Conservation (phyloP, 805 yeast genomes). For the Citeromyces matritensis region DNA sequence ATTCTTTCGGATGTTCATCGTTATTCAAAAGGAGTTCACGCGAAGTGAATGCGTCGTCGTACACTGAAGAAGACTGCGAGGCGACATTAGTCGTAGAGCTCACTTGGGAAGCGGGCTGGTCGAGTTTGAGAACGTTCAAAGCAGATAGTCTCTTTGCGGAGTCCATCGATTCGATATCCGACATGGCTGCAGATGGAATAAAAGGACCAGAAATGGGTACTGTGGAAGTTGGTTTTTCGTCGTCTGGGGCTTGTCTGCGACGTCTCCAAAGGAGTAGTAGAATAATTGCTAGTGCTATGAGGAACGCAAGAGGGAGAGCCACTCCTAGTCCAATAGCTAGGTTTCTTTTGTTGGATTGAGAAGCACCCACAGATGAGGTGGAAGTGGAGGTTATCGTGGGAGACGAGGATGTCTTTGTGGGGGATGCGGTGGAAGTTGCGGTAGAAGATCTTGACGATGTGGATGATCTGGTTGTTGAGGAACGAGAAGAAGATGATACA, state of each 20-base stretch:
- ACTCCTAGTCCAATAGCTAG: slow-evolving; percentile 88
- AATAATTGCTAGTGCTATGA: slow-evolving; percentile 29
- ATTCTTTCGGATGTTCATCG: slow-evolving; percentile 23
- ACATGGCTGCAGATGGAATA: slow-evolving; percentile 8
- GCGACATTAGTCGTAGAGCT: slow-evolving; percentile 43
- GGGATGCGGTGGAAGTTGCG: slow-evolving; percentile 15
- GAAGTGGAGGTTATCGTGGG: slow-evolving; percentile 11
- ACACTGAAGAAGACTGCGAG: slow-evolving; percentile 14
- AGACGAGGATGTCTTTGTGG: slow-evolving; percentile 11
- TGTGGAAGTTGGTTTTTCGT: slow-evolving; percentile 10
- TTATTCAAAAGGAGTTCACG: no score
- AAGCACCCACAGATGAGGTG: slow-evolving; percentile 13
- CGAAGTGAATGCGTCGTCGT: slow-evolving; percentile 11
- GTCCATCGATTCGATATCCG: slow-evolving; percentile 2
- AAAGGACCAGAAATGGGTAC: slow-evolving; percentile 16
- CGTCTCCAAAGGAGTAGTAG: slow-evolving; percentile 38
- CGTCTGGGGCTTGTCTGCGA: slow-evolving; percentile 14
- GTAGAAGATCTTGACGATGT: slow-evolving; percentile 10
- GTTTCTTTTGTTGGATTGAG: slow-evolving; percentile 23
- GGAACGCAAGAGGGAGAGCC: slow-evolving; percentile 51
- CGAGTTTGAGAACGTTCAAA: slow-evolving; percentile 34
- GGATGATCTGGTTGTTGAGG: slow-evolving; percentile 11
- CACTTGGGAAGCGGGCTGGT: slow-evolving; percentile 23
- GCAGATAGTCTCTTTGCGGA: slow-evolving; percentile 25
- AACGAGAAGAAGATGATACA: slow-evolving; percentile 8